Conservation (phyloP, 2,329 filamentous ascomycete species). For the Xylaria sp. region DNA sequence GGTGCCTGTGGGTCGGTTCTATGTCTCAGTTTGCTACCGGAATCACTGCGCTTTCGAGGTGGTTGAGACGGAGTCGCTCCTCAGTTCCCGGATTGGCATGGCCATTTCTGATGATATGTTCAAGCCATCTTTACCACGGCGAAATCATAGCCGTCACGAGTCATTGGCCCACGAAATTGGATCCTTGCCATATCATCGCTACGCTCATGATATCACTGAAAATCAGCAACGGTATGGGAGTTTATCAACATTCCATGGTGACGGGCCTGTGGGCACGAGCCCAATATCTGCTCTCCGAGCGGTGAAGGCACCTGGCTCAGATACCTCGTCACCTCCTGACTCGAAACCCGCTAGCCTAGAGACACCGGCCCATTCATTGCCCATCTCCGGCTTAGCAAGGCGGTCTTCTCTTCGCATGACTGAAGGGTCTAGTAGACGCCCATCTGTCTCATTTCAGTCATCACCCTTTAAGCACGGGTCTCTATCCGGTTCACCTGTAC, state of each 20-base stretch:
- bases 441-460: conserved; percentile 82
- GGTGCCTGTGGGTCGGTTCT: conserved; percentile 83
- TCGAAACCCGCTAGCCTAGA: conserved; percentile 56
- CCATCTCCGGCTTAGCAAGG: conserved; percentile 49
- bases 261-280: conserved; percentile 77
- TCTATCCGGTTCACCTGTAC: conserved; percentile 83
- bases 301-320: conserved; percentile 65
- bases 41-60: conserved; percentile 89
- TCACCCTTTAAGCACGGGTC: conserved; percentile 92
- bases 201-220: conserved; percentile 57
- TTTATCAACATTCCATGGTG: conserved; percentile 87
- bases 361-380: conserved; percentile 57
- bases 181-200: conserved; percentile 73
- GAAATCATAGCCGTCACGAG: conserved; percentile 49
- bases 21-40: conserved; percentile 81
- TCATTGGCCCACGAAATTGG: conserved; percentile 62
- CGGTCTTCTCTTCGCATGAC: conserved; percentile 50
- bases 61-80: conserved; percentile 85
- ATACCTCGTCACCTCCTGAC: conserved; percentile 63
- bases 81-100: conserved; percentile 88
- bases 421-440: conserved; percentile 67
- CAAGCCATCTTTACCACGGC: conserved; percentile 73
- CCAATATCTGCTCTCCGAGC: conserved; percentile 83
- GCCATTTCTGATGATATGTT: conserved; percentile 89
- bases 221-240: conserved; percentile 85